Percentiles rank a stretch among this genome's conserved stretches.
These are phyloP conservation scores for Begonia loranthoides DNA, from an alignment of 306 rosid species.

Conservation along the genomic window DNA sequence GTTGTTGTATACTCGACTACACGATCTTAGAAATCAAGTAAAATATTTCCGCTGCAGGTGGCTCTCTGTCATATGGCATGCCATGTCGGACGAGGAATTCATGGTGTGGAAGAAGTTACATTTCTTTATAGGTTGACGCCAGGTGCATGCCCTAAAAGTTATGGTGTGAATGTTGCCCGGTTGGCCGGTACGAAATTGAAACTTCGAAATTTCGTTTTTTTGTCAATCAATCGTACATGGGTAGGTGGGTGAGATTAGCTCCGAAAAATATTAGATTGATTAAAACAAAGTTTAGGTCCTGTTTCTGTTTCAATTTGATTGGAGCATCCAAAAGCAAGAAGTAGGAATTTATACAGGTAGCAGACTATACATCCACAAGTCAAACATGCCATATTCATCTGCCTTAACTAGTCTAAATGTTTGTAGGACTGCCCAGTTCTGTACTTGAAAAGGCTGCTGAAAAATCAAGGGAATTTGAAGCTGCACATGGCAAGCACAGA, in stretches of 20 bases:
- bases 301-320: neutral
- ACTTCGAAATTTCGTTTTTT: no score
- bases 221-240: no score
- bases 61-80: constrained; percentile 88
- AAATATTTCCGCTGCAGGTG: constrained; percentile 29
- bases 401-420: neutral
- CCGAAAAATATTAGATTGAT: no score
- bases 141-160: constrained; percentile 97
- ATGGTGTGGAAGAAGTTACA: constrained; percentile 76
- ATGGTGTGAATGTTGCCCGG: constrained; percentile 89
- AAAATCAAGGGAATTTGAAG: constrained; percentile 77
- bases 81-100: constrained; percentile 62
- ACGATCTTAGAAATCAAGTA: no score
- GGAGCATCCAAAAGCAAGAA: neutral
- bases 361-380: neutral
- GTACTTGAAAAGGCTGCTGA: constrained; percentile 64
- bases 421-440: constrained; percentile 44
- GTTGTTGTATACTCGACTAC: no score
- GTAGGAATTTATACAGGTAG: neutral
- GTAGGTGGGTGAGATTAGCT: no score
- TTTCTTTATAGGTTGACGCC: constrained; percentile 73
- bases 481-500: constrained; percentile 42
- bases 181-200: constrained; percentile 56
- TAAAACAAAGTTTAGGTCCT: neutral
- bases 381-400: neutral